phyloP scores from a whole-genome alignment of 805 yeast species.

The Jamesozyma hellenica region DNA sequence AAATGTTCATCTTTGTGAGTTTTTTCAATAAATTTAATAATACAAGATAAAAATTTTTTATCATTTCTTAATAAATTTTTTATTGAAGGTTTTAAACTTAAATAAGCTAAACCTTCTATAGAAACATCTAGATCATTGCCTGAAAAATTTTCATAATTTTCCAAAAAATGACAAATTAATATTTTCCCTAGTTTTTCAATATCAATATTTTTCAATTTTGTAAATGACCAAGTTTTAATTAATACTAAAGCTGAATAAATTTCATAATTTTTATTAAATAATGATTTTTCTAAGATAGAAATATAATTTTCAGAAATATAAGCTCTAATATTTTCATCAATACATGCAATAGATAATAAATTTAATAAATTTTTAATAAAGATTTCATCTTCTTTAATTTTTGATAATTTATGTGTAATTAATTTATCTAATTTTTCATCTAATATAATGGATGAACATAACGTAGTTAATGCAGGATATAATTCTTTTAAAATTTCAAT shows the following conservation, averaged over 20 bases:
- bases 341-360: slow-evolving; percentile 39
- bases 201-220: slow-evolving; percentile 28
- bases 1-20: slow-evolving; percentile 9
- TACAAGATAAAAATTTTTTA: slow-evolving; percentile 26
- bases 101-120: slow-evolving; percentile 42
- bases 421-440: slow-evolving; percentile 22
- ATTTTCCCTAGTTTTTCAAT: slow-evolving; percentile 29
- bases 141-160: background rate
- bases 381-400: slow-evolving; percentile 10
- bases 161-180: slow-evolving; percentile 13
- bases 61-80: slow-evolving; percentile 32
- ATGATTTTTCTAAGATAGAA: slow-evolving; percentile 32
- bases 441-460: slow-evolving; percentile 25
- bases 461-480: slow-evolving; percentile 21
- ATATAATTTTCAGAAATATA: slow-evolving; percentile 38
- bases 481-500: slow-evolving; percentile 18
- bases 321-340: slow-evolving; percentile 41
- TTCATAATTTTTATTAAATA: slow-evolving; percentile 21
- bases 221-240: slow-evolving; percentile 49
- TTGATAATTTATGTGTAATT: slow-evolving; percentile 14
- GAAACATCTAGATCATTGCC: slow-evolving; percentile 4
- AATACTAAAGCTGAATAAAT: slow-evolving; percentile 37
- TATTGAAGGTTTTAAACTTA: slow-evolving; percentile 35
- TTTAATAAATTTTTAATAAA: slow-evolving; percentile 24
- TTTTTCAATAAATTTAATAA: slow-evolving; percentile 19